Percentiles rank a stretch among this genome's conserved stretches.
Evolutionary conservation across 2,329 filamentous ascomycete species (phyloP).

Genomic region (Lachnellula arida): DNA sequence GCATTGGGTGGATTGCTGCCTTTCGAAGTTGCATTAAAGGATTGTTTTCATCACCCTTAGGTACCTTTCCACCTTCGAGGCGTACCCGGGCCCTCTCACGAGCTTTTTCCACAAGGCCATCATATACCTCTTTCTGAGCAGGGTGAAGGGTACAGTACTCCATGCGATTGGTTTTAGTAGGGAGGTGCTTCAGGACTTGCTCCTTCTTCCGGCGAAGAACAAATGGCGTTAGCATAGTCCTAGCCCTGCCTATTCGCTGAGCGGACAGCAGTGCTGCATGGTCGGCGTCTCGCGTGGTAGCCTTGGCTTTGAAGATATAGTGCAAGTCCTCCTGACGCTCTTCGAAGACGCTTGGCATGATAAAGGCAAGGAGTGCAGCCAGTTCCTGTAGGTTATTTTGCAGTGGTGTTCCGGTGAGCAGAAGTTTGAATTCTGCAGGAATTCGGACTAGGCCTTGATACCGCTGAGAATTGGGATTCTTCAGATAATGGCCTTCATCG

Average conservation of each 20-base stretch:
- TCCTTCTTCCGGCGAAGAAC: slow-evolving; percentile 91
- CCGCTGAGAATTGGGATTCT: slow-evolving; percentile 77
- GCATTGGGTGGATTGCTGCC: slow-evolving; percentile 83
- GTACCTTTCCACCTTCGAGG: slow-evolving; percentile 47
- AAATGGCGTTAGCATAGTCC: slow-evolving; percentile 91
- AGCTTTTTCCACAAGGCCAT: slow-evolving; percentile 60
- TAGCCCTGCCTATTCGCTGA: slow-evolving; percentile 79
- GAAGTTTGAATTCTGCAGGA: slow-evolving; percentile 73
- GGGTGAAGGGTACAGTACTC: slow-evolving; percentile 76
- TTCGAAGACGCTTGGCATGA: slow-evolving; percentile 80
- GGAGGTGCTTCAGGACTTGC: slow-evolving; percentile 81
- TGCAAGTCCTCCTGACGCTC: slow-evolving; percentile 73
- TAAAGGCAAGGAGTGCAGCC: slow-evolving; percentile 85
- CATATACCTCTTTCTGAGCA: slow-evolving; percentile 69
- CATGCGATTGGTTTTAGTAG: slow-evolving; percentile 71
- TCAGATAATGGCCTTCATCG: slow-evolving; percentile 91
- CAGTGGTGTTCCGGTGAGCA: slow-evolving; percentile 86
- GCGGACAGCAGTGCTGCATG: slow-evolving; percentile 81
- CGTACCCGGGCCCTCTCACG: slow-evolving; percentile 52
- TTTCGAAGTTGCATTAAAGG: slow-evolving; percentile 89
- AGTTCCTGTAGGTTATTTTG: slow-evolving; percentile 95
- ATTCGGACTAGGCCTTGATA: slow-evolving; percentile 78
- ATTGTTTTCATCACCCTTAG: slow-evolving; percentile 56
- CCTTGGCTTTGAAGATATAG: slow-evolving; percentile 87
- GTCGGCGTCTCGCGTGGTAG: slow-evolving; percentile 72